These are phyloP conservation scores for Ascodesmis nigricans DNA, from an alignment of 495 filamentous ascomycete genomes.

Conservation along the genomic window DNA sequence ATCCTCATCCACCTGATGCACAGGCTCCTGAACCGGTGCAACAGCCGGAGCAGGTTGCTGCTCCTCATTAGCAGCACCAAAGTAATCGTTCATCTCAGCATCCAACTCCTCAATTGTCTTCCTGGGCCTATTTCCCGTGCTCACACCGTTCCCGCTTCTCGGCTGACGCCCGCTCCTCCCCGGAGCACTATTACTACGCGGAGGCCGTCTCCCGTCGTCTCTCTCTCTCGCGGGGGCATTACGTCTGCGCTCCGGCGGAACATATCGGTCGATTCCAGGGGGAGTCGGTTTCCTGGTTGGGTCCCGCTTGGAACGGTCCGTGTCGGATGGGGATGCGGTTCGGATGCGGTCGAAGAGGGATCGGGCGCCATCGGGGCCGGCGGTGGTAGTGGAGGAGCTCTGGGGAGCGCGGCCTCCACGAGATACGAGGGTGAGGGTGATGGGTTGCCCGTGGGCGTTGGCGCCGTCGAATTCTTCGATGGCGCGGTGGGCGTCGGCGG, in stretches of 20 bases:
- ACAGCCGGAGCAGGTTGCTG: constrained; percentile 16
- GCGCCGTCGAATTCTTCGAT: constrained; percentile 70
- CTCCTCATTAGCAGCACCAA: constrained; percentile 30
- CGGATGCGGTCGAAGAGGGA: constrained; percentile 46
- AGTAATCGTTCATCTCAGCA: constrained; percentile 93
- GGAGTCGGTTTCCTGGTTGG: constrained; percentile 19
- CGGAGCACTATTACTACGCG: neutral
- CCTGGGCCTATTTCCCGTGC: constrained; percentile 33
- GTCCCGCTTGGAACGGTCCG: constrained; percentile 5
- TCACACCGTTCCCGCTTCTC: constrained; percentile 23
- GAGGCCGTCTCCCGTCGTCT: neutral
- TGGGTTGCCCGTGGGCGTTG: constrained; percentile 79
- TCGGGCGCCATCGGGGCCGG: constrained; percentile 23
- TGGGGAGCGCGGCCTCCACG: constrained; percentile 31
- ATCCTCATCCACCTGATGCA: constrained; percentile 31
- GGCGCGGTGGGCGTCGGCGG: constrained; percentile 47
- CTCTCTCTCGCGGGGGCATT: constrained; percentile 16
- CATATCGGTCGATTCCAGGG: constrained; percentile 60
- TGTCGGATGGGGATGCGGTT: constrained; percentile 31
- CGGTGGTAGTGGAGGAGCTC: no score
- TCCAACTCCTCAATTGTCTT: constrained; percentile 90
- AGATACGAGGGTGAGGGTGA: constrained; percentile 56
- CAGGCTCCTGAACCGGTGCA: constrained; percentile 22
- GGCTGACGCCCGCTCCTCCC: constrained; percentile 20
- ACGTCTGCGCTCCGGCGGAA: constrained; percentile 37